Evolutionary conservation across 257 asterid genomes (phyloP).

Genomic region (Rauvolfia tetraphylla): DNA sequence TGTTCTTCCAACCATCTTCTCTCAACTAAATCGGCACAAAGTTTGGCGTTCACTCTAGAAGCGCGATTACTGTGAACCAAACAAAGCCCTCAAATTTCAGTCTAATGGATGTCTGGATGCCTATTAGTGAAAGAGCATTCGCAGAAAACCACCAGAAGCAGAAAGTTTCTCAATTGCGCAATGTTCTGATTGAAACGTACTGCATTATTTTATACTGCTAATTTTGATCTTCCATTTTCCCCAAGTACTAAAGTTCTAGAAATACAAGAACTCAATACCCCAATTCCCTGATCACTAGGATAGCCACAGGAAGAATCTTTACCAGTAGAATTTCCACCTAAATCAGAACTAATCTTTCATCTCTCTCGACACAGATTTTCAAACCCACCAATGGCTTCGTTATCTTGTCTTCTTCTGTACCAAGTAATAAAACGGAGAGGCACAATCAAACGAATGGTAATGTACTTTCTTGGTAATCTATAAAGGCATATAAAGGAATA

Average conservation of each 20-base stretch:
- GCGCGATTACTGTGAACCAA: neutral
- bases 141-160: conserved; percentile 6
- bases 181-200: conserved; percentile 1
- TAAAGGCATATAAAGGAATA: neutral
- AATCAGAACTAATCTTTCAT: conserved; percentile 38
- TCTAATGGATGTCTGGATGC: neutral
- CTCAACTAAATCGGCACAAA: neutral
- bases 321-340: conserved; percentile 59
- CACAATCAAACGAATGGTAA: conserved; percentile 12
- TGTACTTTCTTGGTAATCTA: neutral
- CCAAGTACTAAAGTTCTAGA: conserved; percentile 20
- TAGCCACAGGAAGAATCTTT: conserved; percentile 27
- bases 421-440: conserved; percentile 12
- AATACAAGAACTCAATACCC: conserved; percentile 11
- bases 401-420: conserved; percentile 16
- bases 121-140: conserved; percentile 5
- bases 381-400: conserved; percentile 29
- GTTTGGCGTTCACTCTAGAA: neutral
- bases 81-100: neutral
- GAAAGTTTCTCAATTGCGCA: conserved; percentile 17
- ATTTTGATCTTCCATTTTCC: conserved; percentile 18
- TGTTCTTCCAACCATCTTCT: conserved; percentile 74
- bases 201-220: neutral
- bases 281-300: conserved; percentile 29
- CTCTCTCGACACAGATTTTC: conserved; percentile 22